phyloP scores from a whole-genome alignment of 768 basidiomycete species.

The Mycena metata region DNA sequence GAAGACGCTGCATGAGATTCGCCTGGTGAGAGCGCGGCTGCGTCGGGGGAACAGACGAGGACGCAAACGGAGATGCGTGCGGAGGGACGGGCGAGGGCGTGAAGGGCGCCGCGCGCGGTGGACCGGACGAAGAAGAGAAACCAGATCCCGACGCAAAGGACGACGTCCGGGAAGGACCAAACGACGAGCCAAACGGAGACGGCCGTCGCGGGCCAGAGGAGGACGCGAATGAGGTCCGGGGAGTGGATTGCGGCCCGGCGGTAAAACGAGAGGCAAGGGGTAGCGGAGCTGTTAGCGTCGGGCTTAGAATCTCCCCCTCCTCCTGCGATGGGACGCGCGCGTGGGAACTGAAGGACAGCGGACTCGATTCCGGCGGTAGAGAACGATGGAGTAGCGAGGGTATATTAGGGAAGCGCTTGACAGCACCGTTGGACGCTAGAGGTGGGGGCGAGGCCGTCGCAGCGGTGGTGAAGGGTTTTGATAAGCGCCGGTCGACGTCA shows the following conservation, averaged over 20 bases:
- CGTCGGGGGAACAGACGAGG: slow-evolving; percentile 28
- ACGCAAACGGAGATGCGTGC: slow-evolving; percentile 5
- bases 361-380: no score
- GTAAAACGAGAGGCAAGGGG: not conserved
- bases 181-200: no score
- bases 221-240: slow-evolving; percentile 7
- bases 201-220: no score
- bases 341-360: no score
- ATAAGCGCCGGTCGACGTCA: slow-evolving; percentile 5
- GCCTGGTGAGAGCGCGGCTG: slow-evolving; percentile 36
- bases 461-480: slow-evolving; percentile 3
- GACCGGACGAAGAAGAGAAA: no score
- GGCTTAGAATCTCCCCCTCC: slow-evolving; percentile 31
- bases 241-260: not conserved
- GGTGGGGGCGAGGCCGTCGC: slow-evolving; percentile 1
- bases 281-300: slow-evolving; percentile 1
- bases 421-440: not conserved
- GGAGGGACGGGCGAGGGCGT: slow-evolving; percentile 1
- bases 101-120: not conserved
- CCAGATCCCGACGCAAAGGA: slow-evolving; percentile 8
- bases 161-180: slow-evolving; percentile 27
- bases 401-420: not conserved
- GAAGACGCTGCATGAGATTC: slow-evolving; percentile 18
- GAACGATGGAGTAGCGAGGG: not conserved
- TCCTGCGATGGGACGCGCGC: slow-evolving; percentile 26